Evolutionary conservation across 306 rosid genomes (phyloP).

Genomic region (Glycine latifolia): DNA sequence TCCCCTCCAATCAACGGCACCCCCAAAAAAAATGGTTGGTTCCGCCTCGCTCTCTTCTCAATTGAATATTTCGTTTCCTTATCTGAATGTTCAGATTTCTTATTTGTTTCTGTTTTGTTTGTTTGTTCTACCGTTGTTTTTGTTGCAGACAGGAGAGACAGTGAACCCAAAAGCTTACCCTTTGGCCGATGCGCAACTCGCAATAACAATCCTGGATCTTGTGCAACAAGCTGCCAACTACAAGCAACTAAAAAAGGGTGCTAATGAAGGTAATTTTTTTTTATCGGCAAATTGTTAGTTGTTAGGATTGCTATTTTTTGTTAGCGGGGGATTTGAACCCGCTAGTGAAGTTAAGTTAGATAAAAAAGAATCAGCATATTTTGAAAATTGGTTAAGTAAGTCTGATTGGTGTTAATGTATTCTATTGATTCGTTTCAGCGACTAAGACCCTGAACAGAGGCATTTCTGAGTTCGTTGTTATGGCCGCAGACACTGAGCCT

Average conservation of each 20-base stretch:
- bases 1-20: too few relatives aligned
- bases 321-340: too few relatives aligned
- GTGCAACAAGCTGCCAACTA: conserved; percentile 91
- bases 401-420: background rate
- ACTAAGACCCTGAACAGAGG: conserved; percentile 96
- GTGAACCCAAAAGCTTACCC: conserved; percentile 91
- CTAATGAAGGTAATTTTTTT: conserved; percentile 70
- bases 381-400: background rate
- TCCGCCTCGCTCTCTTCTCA: too few relatives aligned
- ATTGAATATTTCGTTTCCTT: too few relatives aligned
- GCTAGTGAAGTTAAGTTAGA: too few relatives aligned
- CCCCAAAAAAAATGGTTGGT: too few relatives aligned
- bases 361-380: background rate
- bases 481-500: conserved; percentile 92
- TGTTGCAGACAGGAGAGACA: conserved; percentile 75
- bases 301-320: too few relatives aligned
- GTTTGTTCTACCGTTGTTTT: background rate
- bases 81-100: background rate
- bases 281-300: too few relatives aligned
- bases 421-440: conserved; percentile 54
- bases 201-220: conserved; percentile 80
- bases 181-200: conserved; percentile 80
- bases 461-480: conserved; percentile 87
- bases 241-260: conserved; percentile 94
- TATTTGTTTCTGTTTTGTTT: background rate